Percentiles rank a stretch among this genome's conserved stretches.
These are phyloP conservation scores for Tagetes erecta DNA, from an alignment of 129 eudicot species.

Conservation along the genomic window DNA sequence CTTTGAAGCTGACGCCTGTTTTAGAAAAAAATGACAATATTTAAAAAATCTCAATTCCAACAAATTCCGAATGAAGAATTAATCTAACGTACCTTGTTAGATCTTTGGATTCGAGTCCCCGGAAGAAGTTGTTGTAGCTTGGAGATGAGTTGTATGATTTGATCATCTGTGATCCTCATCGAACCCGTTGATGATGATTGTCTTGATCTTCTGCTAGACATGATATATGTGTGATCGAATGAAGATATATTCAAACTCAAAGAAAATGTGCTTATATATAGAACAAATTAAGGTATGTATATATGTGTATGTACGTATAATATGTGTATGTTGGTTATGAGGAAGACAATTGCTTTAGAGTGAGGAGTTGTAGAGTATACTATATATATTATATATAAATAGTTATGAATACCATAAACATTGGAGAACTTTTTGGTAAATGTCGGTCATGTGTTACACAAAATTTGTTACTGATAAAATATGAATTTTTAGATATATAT, in stretches of 20 bases:
- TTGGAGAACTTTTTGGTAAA: slow-evolving; percentile 40
- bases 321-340: slow-evolving; percentile 29
- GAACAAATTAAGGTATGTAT: neutral
- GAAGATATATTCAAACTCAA: slow-evolving; percentile 9
- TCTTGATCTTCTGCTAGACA: slow-evolving; percentile 88
- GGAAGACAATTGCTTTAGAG: slow-evolving; percentile 39
- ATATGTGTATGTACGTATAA: neutral
- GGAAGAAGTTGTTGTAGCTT: slow-evolving; percentile 87
- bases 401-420: slow-evolving; percentile 29
- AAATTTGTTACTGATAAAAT: neutral
- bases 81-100: slow-evolving; percentile 55
- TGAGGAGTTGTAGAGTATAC: slow-evolving; percentile 32
- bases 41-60: neutral
- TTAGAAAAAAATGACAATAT: neutral
- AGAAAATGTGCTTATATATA: slow-evolving; percentile 27
- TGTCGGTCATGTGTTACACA: slow-evolving; percentile 27
- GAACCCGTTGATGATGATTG: slow-evolving; percentile 54
- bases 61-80: neutral
- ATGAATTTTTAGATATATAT: neutral
- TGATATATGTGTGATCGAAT: slow-evolving; percentile 12
- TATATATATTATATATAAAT: neutral
- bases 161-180: slow-evolving; percentile 71
- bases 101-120: slow-evolving; percentile 70
- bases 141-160: slow-evolving; percentile 76
- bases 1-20: slow-evolving; percentile 71